These are phyloP conservation scores for Kwoniella newhampshirensis DNA, from an alignment of 768 basidiomycete genomes.

Conservation along the genomic window DNA sequence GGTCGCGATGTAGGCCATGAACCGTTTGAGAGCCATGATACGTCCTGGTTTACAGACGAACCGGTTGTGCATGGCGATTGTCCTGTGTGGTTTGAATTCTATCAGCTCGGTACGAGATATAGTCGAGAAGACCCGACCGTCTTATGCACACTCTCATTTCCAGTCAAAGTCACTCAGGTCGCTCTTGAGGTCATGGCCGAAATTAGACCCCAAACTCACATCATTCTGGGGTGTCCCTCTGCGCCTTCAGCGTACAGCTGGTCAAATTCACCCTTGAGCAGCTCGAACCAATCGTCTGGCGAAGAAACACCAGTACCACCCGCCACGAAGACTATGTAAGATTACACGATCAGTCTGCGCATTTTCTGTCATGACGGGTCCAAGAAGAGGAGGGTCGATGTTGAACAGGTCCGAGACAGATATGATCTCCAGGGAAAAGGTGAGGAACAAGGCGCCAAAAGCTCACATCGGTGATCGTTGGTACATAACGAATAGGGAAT, in stretches of 20 bases:
- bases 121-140: too few species aligned
- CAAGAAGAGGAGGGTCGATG: too few species aligned
- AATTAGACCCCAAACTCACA: conserved; percentile 17
- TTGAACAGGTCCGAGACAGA: neutral
- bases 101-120: too few species aligned
- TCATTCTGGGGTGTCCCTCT: conserved; percentile 37
- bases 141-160: too few species aligned
- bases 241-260: conserved; percentile 38
- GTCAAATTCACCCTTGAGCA: conserved; percentile 34
- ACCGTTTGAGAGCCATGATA: conserved; percentile 31
- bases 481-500: conserved; percentile 33
- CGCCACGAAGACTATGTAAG: conserved; percentile 25
- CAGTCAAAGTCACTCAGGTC: too few species aligned
- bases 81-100: conserved; percentile 24
- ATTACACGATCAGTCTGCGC: too few species aligned
- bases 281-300: conserved; percentile 30
- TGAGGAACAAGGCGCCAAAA: neutral
- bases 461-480: conserved; percentile 35
- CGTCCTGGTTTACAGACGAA: conserved; percentile 39
- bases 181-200: too few species aligned
- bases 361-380: too few species aligned
- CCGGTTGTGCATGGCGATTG: conserved; percentile 43
- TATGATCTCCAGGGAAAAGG: neutral
- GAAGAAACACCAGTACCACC: conserved; percentile 26
- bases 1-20: conserved; percentile 36